Evolutionary conservation across 768 basidiomycete genomes (phyloP), one percentile per base, ranked within the genome.

Genomic region (Rhodosporidiobolus odoratus): DNA sequence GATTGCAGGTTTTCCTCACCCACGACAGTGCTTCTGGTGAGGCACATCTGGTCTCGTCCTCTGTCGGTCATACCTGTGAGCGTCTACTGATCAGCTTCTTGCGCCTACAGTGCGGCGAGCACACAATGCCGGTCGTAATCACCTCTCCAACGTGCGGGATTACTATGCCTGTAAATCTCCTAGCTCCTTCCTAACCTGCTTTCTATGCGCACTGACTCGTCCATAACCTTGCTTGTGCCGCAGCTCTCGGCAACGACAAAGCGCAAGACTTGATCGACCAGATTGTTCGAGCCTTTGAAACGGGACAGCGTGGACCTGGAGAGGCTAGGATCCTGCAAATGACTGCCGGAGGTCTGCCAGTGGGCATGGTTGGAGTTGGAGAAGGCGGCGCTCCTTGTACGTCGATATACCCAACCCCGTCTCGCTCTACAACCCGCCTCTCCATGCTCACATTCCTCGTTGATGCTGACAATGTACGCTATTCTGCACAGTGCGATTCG

Each of bases 201-300:
- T 65, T 17, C 41, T 48, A 27, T 15, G 12, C n/a, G 17, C 48
- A 21, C 23, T 37, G 19, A 40, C 54, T 27, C 63, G n/a, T n/a
- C n/a, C n/a, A n/a, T 58, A 62, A 57, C 38, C 47, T 41, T 32
- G 3, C 45, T 48, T 15, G 41, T 25, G 4, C 30, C 25, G 74
- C 74, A 82, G 81, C 78, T 19, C 76, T 83, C 61, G 82, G 82
- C 65, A 92, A 97, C 81, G 94, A 98, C 84, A 95, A 95, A 80
- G 94, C 95, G 25, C 96, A 99, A 80, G 92, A 83, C 76, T 92
- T 98, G 79, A 98, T 99, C 79, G 95, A 99, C 85, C 91, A 95
- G 80, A 98, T 99, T 80, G 94, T 92, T 45, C 87, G 89, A 30
- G 88, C 90, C 34, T 96, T 95, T 78, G 95, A 98, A 81, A 27